phyloP scores from a whole-genome alignment of 768 basidiomycete species.

The Candolleomyces eurysporus region DNA sequence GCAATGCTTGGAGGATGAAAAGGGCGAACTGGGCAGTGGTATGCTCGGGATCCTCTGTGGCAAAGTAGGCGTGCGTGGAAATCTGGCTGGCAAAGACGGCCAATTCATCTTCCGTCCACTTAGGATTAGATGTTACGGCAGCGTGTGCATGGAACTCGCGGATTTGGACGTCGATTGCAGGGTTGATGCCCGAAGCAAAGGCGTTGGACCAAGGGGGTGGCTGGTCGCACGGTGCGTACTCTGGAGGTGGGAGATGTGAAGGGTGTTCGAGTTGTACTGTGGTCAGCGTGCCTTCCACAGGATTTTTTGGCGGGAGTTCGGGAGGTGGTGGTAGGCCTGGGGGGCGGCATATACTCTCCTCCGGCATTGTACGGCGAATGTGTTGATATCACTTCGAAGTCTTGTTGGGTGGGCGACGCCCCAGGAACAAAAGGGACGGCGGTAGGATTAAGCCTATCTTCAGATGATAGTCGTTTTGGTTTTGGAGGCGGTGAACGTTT shows the following conservation, averaged over 20 bases:
- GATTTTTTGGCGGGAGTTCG: background rate
- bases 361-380: background rate
- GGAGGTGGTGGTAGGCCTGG: background rate
- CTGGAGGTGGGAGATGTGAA: background rate
- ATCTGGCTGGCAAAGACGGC: background rate
- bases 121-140: background rate
- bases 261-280: too few relatives aligned
- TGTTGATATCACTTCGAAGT: background rate
- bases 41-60: background rate
- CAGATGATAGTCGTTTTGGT: background rate
- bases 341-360: background rate
- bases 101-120: constrained; percentile 1
- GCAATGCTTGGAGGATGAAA: background rate
- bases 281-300: too few relatives aligned
- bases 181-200: background rate
- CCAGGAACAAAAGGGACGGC: constrained; percentile 1
- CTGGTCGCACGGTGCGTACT: background rate
- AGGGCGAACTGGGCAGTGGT: background rate
- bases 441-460: background rate
- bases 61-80: background rate
- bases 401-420: background rate
- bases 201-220: background rate
- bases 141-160: background rate
- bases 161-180: background rate
- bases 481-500: background rate